Evolutionary conservation across 2,329 filamentous ascomycete species (phyloP), one percentile per base, ranked within the genome.

Genomic region (Pestalotiopsis fici): DNA sequence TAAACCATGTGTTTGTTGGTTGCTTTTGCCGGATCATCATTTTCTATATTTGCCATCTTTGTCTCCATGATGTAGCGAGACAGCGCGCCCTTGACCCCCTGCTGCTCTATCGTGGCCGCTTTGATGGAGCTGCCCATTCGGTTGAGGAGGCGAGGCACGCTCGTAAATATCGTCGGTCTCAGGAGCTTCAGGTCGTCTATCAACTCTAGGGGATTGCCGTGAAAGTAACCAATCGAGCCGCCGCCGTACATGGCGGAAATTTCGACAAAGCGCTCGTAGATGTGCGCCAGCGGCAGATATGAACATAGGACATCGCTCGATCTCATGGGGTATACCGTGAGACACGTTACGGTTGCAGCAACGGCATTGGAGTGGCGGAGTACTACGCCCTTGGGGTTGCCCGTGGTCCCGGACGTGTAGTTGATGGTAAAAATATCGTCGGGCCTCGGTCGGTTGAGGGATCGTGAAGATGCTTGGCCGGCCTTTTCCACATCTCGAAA

Each of bases 351-450:
- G 7, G 5, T 28, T 3, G 55, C 55, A 28, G 23, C 55, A 27
- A 59, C 28, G 18, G 55, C 55, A 11, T 21, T 59, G 18, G 55
- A 59, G 11, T 59, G 55, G 5, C 55, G 55, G 5, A 59, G 21
- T 21, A 59, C 7, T 12, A 27, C 25, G 55, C 55, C 55, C 28
- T 73, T 70, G 18, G 68, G 68, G 3, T 65, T 25, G 11, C 71
- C 69, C 5, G 65, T 60, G 9, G 65, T 71, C 15, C 35, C 50
- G 50, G 70, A 71, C 1, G 68, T 69, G 66, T 62, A 68, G 47
- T 70, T 69, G 11, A 69, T 27, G 25, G 55, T 59, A 25, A 59
- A n/a, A 7, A 59, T 59, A 25, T 59, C 55, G 15, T 59, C 25
- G 6, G 23, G 21, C n/a, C 21, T 6, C 7, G 55, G 55, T 59